Percentiles rank a stretch among this genome's conserved stretches.
Conservation (phyloP, 176 grass and related monocot species). For the Areca catechu region DNA sequence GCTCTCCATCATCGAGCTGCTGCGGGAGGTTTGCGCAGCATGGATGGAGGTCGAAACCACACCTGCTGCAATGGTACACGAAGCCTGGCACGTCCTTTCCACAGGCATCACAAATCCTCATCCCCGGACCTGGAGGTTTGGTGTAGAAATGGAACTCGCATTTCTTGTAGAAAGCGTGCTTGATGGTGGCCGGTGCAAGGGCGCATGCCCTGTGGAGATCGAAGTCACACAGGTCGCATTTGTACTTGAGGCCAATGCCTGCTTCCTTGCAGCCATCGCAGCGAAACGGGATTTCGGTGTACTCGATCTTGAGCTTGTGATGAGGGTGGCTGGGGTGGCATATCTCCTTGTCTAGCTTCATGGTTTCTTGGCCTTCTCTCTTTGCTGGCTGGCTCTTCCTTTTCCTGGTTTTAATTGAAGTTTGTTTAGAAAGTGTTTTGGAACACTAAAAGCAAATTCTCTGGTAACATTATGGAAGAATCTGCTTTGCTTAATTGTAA, state of each 20-base stretch:
- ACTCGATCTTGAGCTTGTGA: conserved; percentile 33
- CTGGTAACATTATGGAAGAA: conserved; percentile 16
- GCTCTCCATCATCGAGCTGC: conserved; percentile 21
- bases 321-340: conserved; percentile 22
- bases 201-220: conserved; percentile 32
- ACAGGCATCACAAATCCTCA: conserved; percentile 24
- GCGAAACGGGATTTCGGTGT: conserved; percentile 25
- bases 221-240: conserved; percentile 20
- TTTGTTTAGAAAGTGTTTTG: conserved; percentile 1
- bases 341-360: conserved; percentile 36
- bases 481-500: conserved; percentile 30
- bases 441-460: conserved; percentile 1
- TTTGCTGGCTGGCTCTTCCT: conserved; percentile 1
- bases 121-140: conserved; percentile 10
- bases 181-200: conserved; percentile 20
- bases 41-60: conserved; percentile 29
- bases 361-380: not conserved
- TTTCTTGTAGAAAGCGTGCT: conserved; percentile 21
- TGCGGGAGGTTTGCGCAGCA: conserved; percentile 29
- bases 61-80: conserved; percentile 23
- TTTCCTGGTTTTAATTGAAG: not conserved
- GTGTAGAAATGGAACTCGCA: conserved; percentile 24
- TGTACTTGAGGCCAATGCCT: conserved; percentile 34
- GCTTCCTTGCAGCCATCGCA: conserved; percentile 29
- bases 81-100: conserved; percentile 22